These are phyloP conservation scores for Russula emetica DNA, from an alignment of 768 basidiomycete genomes.

Conservation along the genomic window DNA sequence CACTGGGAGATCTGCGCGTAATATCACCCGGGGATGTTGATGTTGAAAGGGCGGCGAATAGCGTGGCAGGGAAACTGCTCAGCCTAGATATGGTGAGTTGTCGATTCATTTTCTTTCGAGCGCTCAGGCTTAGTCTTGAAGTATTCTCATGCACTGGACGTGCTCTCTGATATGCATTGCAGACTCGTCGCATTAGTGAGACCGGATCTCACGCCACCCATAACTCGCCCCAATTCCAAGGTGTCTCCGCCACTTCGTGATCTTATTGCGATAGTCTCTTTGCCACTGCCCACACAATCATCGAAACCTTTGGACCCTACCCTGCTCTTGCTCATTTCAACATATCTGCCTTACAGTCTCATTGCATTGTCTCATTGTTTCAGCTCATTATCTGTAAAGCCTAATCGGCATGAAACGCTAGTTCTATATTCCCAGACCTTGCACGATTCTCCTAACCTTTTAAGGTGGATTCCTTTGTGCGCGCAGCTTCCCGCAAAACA, in stretches of 20 bases:
- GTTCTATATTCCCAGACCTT: conserved; percentile 36
- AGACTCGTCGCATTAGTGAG: conserved; percentile 37
- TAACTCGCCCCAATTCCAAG: conserved; percentile 21
- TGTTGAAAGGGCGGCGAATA: conserved; percentile 68
- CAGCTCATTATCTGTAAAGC: conserved; percentile 25
- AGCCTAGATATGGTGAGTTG: conserved; percentile 64
- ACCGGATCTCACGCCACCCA: not conserved
- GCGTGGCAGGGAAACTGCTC: conserved; percentile 63
- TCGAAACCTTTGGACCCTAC: conserved; percentile 32
- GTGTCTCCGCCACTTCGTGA: conserved; percentile 17
- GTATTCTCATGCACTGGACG: conserved; percentile 49
- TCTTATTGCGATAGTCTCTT: conserved; percentile 35
- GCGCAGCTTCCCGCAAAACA: conserved; percentile 48
- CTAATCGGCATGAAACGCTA: conserved; percentile 16
- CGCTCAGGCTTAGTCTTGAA: conserved; percentile 31
- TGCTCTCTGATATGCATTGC: conserved; percentile 46
- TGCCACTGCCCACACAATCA: conserved; percentile 41
- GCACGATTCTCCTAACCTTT: conserved; percentile 37
- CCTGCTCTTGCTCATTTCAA: conserved; percentile 52
- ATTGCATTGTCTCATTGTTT: conserved; percentile 37
- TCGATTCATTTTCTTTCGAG: not conserved
- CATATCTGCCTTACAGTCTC: conserved; percentile 55
- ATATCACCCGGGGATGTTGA: conserved; percentile 49
- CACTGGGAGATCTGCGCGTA: conserved; percentile 46
- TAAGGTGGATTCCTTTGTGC: conserved; percentile 51